Base-by-base conservation (phyloP, 805 yeast genomes). In the Candida pseudoglaebosa region DNA sequence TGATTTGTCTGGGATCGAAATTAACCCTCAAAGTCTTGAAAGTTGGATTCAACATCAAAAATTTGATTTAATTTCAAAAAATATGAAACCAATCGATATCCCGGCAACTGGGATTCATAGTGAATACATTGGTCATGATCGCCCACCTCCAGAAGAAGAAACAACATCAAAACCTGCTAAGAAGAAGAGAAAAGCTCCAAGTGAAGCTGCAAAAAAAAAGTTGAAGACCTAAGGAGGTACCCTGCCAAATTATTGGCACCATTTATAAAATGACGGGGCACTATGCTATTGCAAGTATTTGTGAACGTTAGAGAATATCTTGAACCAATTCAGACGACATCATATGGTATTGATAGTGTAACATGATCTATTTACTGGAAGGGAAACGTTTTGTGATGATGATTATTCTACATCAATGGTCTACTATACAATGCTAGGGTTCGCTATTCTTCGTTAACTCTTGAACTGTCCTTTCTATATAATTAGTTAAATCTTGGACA, bases 21-120 rank as follows among this genome's bases (percentile, higher is more conserved):
- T 49, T n/a, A 68, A 67, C 38, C 73, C 73, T 0, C 70, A 66
- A 47, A 62, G 56, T 32, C 48, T 56, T 3, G 67, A 63, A 13
- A 49, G 57, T 48, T 68, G 73, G 73, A 43, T 57, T 18, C 49
- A 70, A 22, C 52, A 72, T 31, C 58, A 66, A 41, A 52, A 54
- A 36, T 59, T 65, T 3, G 56, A 59, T 35, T 51, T 67, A 45
- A 62, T 64, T 8, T 50, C 54, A 14, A 53, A 64, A 10, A 58
- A 61, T 36, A 66, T 61, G 55, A 54, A 51, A 38, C 70, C 71
- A 1, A 43, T 66, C 0, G 54, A 40, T 10, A 21, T 43, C 13
- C 42, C 38, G 3, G 24, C 24, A 30, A 15, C 31, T 3, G 39
- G 34, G 10, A 26, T 40, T 6, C 8, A 32, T 4, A 14, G 34